Percentiles rank a stretch among this genome's conserved stretches.
These are phyloP conservation scores for Silene coronaria DNA, from an alignment of 179 eudicot species.

Conservation along the genomic window DNA sequence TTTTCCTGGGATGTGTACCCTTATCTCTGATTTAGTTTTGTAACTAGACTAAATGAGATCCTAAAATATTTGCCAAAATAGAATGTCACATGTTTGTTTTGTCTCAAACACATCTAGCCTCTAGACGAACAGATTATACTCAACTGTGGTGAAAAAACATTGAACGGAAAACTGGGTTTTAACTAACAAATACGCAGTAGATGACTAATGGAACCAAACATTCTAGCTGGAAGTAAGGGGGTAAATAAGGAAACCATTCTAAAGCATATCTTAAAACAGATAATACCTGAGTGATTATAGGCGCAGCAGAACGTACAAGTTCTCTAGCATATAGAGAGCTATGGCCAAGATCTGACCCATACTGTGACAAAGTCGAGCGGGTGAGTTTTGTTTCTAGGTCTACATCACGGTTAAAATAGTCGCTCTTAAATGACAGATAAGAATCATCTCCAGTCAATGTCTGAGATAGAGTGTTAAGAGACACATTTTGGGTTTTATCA, in stretches of 20 bases:
- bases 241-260: neutral
- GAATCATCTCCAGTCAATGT: slow-evolving; percentile 43
- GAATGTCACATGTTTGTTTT: neutral
- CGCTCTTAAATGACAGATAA: slow-evolving; percentile 46
- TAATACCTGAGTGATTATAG: slow-evolving; percentile 73
- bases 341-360: slow-evolving; percentile 53
- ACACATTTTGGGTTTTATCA: slow-evolving; percentile 38
- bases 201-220: neutral
- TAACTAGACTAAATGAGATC: neutral
- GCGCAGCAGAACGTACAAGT: slow-evolving; percentile 47
- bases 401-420: slow-evolving; percentile 49
- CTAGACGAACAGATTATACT: neutral
- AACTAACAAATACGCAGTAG: neutral
- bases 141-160: neutral
- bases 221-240: neutral
- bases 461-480: slow-evolving; percentile 31
- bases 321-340: slow-evolving; percentile 49
- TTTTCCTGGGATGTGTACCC: too few relatives aligned
- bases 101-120: neutral
- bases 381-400: slow-evolving; percentile 41
- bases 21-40: too few relatives aligned
- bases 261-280: neutral
- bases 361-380: slow-evolving; percentile 45
- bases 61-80: neutral
- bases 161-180: neutral